phyloP scores from a whole-genome alignment of 2,329 filamentous ascomycete species.

The Diplodia mutila region DNA sequence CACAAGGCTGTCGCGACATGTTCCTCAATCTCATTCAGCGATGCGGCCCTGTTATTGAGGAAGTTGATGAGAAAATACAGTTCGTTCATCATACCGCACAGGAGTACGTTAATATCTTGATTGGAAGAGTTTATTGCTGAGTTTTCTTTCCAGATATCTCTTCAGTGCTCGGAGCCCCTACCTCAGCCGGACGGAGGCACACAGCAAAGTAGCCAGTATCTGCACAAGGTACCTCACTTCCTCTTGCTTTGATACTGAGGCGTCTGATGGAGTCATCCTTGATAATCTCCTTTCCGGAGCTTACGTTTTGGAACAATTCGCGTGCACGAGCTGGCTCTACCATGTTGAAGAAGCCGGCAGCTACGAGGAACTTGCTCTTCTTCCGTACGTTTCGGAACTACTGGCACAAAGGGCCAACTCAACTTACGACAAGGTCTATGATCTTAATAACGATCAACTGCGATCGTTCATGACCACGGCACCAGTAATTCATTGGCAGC shows the following conservation, averaged over 20 bases:
- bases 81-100: neutral
- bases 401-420: neutral
- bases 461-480: too few relatives aligned
- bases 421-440: neutral
- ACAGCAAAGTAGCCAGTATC: neutral
- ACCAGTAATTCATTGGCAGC: too few relatives aligned
- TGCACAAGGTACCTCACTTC: neutral
- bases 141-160: neutral
- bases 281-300: neutral
- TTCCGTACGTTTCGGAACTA: neutral
- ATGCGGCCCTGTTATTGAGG: neutral
- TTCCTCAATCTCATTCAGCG: neutral
- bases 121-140: neutral
- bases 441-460: too few relatives aligned
- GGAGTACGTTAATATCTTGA: neutral
- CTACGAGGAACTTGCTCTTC: too few relatives aligned
- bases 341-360: neutral
- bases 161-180: neutral
- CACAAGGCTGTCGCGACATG: neutral
- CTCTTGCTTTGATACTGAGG: neutral
- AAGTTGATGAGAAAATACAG: neutral
- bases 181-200: neutral
- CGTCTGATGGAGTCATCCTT: neutral
- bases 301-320: neutral
- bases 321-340: neutral